These are phyloP conservation scores for Amanita inopinata DNA, from an alignment of 768 basidiomycete genomes.

Conservation along the genomic window DNA sequence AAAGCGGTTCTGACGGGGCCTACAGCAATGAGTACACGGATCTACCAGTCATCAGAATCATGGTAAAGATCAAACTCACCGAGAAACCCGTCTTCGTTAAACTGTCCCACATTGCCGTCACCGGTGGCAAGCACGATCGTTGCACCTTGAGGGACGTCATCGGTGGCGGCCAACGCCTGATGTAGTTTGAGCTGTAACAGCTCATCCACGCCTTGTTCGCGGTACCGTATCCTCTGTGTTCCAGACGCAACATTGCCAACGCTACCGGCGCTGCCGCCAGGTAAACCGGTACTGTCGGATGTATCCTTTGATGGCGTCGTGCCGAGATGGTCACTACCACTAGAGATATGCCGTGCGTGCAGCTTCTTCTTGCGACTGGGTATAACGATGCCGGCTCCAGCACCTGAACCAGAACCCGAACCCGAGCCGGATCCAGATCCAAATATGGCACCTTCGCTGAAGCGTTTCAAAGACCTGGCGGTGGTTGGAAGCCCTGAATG, in stretches of 20 bases:
- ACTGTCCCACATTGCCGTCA: constrained; percentile 87
- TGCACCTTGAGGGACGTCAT: constrained; percentile 52
- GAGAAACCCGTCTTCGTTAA: constrained; percentile 88
- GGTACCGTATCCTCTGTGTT: constrained; percentile 44
- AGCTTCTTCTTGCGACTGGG: background rate
- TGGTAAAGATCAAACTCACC: constrained; percentile 30
- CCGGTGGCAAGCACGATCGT: constrained; percentile 92
- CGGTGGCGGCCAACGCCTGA: constrained; percentile 68
- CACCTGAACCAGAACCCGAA: background rate
- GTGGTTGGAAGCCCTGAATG: constrained; percentile 2
- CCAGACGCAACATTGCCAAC: constrained; percentile 6
- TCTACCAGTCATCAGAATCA: too few relatives aligned
- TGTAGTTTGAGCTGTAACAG: constrained; percentile 87
- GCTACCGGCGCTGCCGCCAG: constrained; percentile 10
- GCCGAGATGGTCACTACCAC: background rate
- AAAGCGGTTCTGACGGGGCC: constrained; percentile 78
- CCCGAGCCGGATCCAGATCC: too few relatives aligned
- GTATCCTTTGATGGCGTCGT: background rate
- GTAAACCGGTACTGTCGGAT: background rate
- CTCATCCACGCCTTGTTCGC: constrained; percentile 95
- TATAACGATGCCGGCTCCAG: background rate
- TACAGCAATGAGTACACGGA: too few relatives aligned
- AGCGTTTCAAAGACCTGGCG: constrained; percentile 7
- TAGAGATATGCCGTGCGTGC: constrained; percentile 1
- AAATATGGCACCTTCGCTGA: background rate